Percentiles rank a stretch among this genome's conserved stretches.
Conservation (phyloP, 805 yeast genomes). For the Monosporozyma aquatica region DNA sequence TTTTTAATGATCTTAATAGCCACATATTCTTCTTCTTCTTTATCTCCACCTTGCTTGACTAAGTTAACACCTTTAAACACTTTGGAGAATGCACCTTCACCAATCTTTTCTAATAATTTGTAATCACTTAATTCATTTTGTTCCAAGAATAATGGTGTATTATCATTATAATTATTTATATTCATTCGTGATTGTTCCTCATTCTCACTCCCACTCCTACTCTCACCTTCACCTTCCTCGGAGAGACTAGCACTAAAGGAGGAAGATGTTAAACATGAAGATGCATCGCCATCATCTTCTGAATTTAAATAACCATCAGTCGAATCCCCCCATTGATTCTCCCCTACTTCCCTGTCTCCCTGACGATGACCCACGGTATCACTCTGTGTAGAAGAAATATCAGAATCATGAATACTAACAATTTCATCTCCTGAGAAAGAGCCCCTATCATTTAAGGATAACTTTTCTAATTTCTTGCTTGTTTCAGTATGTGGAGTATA, state of each 20-base stretch:
- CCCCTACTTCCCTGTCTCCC: no score
- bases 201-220: no score
- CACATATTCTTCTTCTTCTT: conserved; percentile 24
- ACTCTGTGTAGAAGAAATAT: not conserved
- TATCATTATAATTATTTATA: no score
- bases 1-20: conserved; percentile 59
- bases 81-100: conserved; percentile 77
- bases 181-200: no score
- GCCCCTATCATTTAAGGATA: not conserved
- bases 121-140: conserved; percentile 33
- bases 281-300: no score
- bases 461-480: not conserved
- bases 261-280: not conserved
- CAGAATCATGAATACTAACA: not conserved
- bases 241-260: no score
- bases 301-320: no score
- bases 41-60: no score
- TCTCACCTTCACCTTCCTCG: no score
- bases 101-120: conserved; percentile 42
- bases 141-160: conserved; percentile 16
- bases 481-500: not conserved
- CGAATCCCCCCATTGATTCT: no score
- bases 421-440: not conserved
- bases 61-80: conserved; percentile 60
- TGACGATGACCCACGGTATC: no score